These are phyloP conservation scores for Flaveria floridana DNA, from an alignment of 140 eudicot species.

Conservation along the genomic window DNA sequence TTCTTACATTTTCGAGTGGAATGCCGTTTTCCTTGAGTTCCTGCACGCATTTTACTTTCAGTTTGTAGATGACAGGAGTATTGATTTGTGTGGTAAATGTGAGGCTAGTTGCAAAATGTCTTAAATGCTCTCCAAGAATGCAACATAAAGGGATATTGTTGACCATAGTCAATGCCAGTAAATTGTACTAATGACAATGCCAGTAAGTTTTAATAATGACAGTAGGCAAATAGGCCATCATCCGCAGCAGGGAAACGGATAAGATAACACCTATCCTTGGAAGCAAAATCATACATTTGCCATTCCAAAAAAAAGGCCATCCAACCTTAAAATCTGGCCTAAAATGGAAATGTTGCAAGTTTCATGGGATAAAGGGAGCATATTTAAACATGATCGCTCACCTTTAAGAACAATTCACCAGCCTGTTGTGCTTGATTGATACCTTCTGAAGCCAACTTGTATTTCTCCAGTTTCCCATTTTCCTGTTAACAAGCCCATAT, in stretches of 20 bases:
- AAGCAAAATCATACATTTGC: too few relatives aligned
- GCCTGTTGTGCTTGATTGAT: conserved; percentile 77
- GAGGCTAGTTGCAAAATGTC: not conserved
- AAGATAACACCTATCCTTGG: too few relatives aligned
- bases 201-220: conserved; percentile 1
- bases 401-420: conserved; percentile 73
- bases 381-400: conserved; percentile 3
- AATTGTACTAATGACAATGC: not conserved
- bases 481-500: conserved; percentile 45
- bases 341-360: not conserved
- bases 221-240: too few relatives aligned
- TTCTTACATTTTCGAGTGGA: conserved; percentile 60
- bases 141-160: not conserved
- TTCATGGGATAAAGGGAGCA: not conserved
- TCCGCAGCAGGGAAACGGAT: too few relatives aligned
- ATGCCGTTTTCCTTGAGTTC: conserved; percentile 57
- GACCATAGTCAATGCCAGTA: not conserved
- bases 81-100: not conserved
- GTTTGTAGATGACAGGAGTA: conserved; percentile 3
- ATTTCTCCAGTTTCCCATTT: conserved; percentile 74
- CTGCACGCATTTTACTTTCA: conserved; percentile 40
- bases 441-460: conserved; percentile 79
- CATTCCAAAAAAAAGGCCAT: too few relatives aligned
- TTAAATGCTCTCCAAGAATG: not conserved
- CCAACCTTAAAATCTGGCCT: too few relatives aligned